phyloP scores from a whole-genome alignment of 495 filamentous ascomycete species.

The Aspergillus bridgeri region DNA sequence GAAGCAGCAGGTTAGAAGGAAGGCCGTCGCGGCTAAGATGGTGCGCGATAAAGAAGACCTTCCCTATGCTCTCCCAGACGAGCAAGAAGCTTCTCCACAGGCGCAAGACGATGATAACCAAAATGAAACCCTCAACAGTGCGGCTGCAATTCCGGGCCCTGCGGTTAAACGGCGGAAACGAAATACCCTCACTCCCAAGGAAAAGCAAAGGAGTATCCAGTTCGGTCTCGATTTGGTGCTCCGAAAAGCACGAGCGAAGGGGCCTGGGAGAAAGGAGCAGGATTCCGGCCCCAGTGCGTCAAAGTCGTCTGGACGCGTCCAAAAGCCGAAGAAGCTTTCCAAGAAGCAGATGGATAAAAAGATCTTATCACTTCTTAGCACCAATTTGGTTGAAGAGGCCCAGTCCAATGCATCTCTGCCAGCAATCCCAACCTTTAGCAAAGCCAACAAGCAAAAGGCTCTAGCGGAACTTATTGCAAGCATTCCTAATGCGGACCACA shows the following conservation, averaged over 20 bases:
- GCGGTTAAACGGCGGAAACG: background rate
- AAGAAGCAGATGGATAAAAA: conserved; percentile 8
- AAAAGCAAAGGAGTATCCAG: conserved; percentile 11
- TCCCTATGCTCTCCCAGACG: background rate
- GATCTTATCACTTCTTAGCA: conserved; percentile 7
- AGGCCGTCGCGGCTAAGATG: background rate
- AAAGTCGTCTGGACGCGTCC: background rate
- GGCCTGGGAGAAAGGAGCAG: background rate
- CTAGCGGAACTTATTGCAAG: conserved; percentile 20
- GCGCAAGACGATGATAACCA: background rate
- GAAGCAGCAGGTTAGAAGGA: conserved; percentile 1
- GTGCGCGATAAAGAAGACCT: background rate
- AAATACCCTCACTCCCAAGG: background rate
- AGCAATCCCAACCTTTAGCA: conserved; percentile 7
- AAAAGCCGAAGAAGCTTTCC: conserved; percentile 1
- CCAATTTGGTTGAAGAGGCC: conserved; percentile 18
- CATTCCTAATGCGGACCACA: conserved; percentile 15
- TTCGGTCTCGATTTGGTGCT: conserved; percentile 14
- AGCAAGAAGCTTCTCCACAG: background rate
- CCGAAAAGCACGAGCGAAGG: background rate
- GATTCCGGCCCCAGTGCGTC: background rate
- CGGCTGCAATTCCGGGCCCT: background rate
- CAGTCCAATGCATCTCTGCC: conserved; percentile 12
- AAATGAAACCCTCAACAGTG: background rate
- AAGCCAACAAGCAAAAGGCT: conserved; percentile 18